Evolutionary conservation across 1,139 yeast genomes (phyloP), one percentile per base, ranked within the genome.

Genomic region (Suhomyces bolitotheri): DNA sequence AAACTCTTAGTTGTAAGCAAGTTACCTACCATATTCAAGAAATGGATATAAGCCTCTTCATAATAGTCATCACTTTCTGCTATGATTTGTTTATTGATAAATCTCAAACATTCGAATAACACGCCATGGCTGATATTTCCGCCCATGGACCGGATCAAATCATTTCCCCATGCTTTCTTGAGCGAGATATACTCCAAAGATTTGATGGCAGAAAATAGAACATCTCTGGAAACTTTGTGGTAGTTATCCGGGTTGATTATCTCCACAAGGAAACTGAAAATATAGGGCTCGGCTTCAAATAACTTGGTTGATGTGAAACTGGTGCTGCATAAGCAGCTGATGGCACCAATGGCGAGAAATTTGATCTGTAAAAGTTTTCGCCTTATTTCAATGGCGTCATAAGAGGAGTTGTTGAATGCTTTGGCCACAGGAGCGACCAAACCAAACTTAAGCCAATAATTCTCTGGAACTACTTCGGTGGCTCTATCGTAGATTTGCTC

Each of bases 51-150:
- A 25, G 73, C 80, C 10, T 66, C 66, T 43, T 76, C 80, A 20
- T 50, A 50, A 16, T 59, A 58, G 17, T 61, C 60, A 8, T 58
- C 60, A 21, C 60, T 67, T 3, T 65, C 63, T 3, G 55, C 50
- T 29, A 61, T 56, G 5, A 78, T 58, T 32, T 73, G 69, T 41
- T 76, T 74, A 38, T 78, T 67, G 16, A 87, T 75, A 33, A 69
- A 69, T 44, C 94, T 73, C 25, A 90, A 60, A 29, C 82, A 73
- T 50, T 86, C 90, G 63, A 83, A 86, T 27, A 90, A 54, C 6
- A 80, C 62, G 0, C 97, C 97, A 58, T 90, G 96, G 39, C 81
- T 80, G 23, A 90, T 89, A 53, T 88, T 88, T 4, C 94, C 97
- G n/a, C 94, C 88, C 48, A 89, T 62, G n/a, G 88, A 80, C 41